A percentile compares a stretch with the other conserved stretches of the same genome.
These are phyloP conservation scores for Ramalina intermedia DNA, from an alignment of 495 filamentous ascomycete genomes.

Conservation along the genomic window DNA sequence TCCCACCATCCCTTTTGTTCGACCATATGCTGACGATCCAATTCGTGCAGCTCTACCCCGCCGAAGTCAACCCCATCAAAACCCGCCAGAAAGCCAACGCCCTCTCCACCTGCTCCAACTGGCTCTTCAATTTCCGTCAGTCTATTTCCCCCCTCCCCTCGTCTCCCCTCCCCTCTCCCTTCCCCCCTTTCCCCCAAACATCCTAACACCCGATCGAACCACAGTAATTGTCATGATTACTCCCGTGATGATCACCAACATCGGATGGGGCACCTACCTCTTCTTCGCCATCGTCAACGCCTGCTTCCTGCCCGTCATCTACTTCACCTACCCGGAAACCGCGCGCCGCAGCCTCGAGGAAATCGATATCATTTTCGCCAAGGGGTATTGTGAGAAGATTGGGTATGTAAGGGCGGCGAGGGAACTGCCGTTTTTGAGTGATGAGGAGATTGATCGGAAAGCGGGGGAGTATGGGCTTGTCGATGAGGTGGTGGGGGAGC, in stretches of 20 bases:
- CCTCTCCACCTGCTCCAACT: constrained; percentile 61
- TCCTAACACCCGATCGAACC: background rate
- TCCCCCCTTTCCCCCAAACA: background rate
- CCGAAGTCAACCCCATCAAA: constrained; percentile 62
- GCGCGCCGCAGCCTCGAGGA: constrained; percentile 57
- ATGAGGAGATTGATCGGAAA: constrained; percentile 49
- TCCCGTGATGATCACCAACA: constrained; percentile 52
- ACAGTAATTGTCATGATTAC: constrained; percentile 64
- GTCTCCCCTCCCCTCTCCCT: background rate
- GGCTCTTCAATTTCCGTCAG: constrained; percentile 58
- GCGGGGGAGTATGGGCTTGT: constrained; percentile 45
- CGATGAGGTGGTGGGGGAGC: background rate
- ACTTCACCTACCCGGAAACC: constrained; percentile 67
- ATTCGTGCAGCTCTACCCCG: constrained; percentile 42
- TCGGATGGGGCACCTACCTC: constrained; percentile 64
- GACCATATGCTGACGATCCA: background rate
- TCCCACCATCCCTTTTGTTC: background rate
- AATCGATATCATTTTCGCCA: constrained; percentile 70
- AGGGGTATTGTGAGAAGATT: constrained; percentile 61
- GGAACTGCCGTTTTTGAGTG: constrained; percentile 51
- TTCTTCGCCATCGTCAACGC: constrained; percentile 64
- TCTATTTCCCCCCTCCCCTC: background rate
- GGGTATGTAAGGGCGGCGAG: constrained; percentile 56
- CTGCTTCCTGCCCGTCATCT: constrained; percentile 57
- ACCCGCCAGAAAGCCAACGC: constrained; percentile 66